Base-by-base conservation (phyloP, 805 yeast genomes). In the Ogataea pignaliae region DNA sequence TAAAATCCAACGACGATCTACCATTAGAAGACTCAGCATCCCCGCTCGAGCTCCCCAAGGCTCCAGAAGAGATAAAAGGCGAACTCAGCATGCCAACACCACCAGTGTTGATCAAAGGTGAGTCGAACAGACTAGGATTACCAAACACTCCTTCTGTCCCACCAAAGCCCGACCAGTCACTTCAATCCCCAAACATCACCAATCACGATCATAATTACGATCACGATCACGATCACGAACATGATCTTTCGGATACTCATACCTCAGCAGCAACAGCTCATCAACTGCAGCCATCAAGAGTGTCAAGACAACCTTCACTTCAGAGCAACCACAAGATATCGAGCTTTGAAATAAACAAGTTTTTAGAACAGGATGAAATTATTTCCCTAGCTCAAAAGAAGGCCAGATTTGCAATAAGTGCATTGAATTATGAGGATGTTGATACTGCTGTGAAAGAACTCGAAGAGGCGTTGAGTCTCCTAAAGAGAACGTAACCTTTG, bases 361-460 rank as follows among this genome's bases (percentile, higher is more conserved):
- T 84, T 44, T 61, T 85, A 56, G 73, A 75, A 45, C 68, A 71
- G 13, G 75, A 81, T 17, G 85, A 78, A 42, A 66, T 72, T 37
- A 79, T 84, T 16, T 57, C 78, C 10, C 69, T 73, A 52, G 78
- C 83, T 1, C 91, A 85, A 55, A 83, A 79, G 53, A 75, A 73
- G 47, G 85, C 90, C 29, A 83, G 79, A 57, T 85, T 81, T 59
- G 91, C 89, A 2, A 79, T 84, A 7, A 81, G 88, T 44, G 93
- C 95, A 0, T 69, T 85, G 57, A 84, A 84, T 57, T 85, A 84
- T 59, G 91, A 85, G 48, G 95, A 85, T 54, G 64, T 77, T 31
- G 72, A 60, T 3, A 85, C 91, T 0, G 91, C 91, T 2, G 78
- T 79, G 36, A 68, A 66, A 32, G 88, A 85, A 57, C 63, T 85